Evolutionary conservation across 139 green algal genomes (phyloP).

Genomic region (Chlorella vulgaris): DNA sequence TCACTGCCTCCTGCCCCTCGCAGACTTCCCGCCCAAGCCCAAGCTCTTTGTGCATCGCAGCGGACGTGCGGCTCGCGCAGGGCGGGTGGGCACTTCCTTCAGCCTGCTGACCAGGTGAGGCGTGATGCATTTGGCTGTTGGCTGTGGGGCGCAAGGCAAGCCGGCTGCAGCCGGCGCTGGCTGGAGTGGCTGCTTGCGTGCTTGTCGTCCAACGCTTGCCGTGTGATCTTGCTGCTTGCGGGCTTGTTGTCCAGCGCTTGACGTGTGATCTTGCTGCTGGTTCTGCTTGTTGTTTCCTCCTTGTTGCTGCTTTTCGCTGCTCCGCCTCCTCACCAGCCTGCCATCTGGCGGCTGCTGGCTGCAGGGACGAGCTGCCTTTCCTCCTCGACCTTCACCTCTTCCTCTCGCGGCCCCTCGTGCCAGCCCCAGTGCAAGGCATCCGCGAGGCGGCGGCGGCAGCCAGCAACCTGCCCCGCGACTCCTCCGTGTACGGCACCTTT

Average conservation of each 20-base stretch:
- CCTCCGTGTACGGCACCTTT: slow-evolving; percentile 71
- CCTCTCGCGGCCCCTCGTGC: slow-evolving; percentile 68
- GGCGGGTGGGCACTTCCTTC: slow-evolving; percentile 74
- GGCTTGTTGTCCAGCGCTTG: too few species aligned
- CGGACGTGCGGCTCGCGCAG: slow-evolving; percentile 82
- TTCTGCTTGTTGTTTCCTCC: too few species aligned
- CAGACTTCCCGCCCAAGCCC: slow-evolving; percentile 89
- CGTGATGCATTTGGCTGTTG: not conserved
- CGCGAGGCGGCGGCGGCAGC: slow-evolving; percentile 40
- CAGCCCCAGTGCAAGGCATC: slow-evolving; percentile 50
- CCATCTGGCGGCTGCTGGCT: not conserved
- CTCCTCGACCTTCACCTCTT: slow-evolving; percentile 97
- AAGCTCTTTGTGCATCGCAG: slow-evolving; percentile 96
- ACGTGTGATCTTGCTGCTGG: too few species aligned
- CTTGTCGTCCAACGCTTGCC: too few species aligned
- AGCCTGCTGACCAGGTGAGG: slow-evolving; percentile 79
- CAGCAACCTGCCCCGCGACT: not conserved
- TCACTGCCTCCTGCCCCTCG: not conserved
- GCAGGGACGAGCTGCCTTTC: slow-evolving; percentile 75
- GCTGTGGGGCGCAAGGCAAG: too few species aligned
- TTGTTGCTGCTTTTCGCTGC: not conserved
- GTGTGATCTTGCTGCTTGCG: too few species aligned
- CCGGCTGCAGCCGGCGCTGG: too few species aligned
- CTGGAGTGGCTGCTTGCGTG: too few species aligned
- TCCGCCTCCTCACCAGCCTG: not conserved